A percentile compares a stretch with the other conserved stretches of the same genome.
Conservation (phyloP, 2,329 filamentous ascomycete genomes). For the Calonectria pseudoturangicola region DNA sequence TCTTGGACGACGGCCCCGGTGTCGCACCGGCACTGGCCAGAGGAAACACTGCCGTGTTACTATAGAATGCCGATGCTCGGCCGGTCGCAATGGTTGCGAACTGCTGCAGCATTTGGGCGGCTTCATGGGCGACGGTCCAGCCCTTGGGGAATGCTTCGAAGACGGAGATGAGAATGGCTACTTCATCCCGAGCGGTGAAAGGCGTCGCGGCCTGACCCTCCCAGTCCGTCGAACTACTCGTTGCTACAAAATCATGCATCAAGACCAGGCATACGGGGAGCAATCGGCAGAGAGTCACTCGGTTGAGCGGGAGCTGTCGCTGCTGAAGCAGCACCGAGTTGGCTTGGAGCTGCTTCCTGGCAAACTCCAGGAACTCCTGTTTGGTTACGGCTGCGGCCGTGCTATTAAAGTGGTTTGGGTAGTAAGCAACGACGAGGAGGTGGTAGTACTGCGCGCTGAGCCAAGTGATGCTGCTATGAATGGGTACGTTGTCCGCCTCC, state of each 20-base stretch:
- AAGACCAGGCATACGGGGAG: constrained; percentile 62
- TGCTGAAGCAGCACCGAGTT: constrained; percentile 65
- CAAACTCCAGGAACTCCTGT: constrained; percentile 61
- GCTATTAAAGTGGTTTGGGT: constrained; percentile 64
- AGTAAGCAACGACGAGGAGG: constrained; percentile 65
- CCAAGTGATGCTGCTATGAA: constrained; percentile 67
- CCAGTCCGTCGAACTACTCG: constrained; percentile 43
- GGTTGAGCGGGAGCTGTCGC: constrained; percentile 65
- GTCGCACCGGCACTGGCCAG: not conserved
- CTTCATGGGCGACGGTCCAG: constrained; percentile 60
- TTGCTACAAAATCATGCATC: constrained; percentile 56
- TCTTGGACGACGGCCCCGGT: constrained; percentile 28
- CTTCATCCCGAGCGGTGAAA: constrained; percentile 59
- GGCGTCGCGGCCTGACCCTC: constrained; percentile 45
- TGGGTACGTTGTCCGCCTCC: constrained; percentile 65
- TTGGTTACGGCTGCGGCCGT: constrained; percentile 55
- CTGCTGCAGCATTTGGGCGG: constrained; percentile 59
- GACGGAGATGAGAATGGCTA: constrained; percentile 58
- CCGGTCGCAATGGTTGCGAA: constrained; percentile 50
- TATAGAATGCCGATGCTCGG: constrained; percentile 46
- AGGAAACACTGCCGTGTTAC: constrained; percentile 43
- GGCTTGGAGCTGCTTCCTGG: constrained; percentile 65
- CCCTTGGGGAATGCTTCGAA: constrained; percentile 62
- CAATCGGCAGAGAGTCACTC: constrained; percentile 63
- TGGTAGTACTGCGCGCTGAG: constrained; percentile 66